Evolutionary conservation across 192 early-diverging fungal species (phyloP), one percentile per base, ranked within the genome.

Genomic region (Backusella morwellensis): DNA sequence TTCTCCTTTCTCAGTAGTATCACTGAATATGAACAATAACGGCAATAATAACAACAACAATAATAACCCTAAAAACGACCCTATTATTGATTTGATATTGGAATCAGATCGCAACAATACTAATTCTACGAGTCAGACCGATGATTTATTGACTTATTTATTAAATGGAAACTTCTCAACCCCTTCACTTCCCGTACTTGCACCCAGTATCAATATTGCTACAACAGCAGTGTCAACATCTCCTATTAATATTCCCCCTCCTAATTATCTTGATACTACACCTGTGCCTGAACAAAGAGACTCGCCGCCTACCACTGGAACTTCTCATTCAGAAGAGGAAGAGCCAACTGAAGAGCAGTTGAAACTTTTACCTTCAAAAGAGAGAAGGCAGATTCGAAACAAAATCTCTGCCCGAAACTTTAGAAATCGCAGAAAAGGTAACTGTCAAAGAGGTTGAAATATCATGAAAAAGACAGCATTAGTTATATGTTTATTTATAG

Each of bases 371-470:
- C 83, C 89, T 12, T 87, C 91, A 19, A 94, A 92, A 80, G 92
- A 96, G 82, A 86, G 93, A 38, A 88, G 95, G 29, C 93, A 94
- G 84, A 82, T 95, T 80, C 86, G 95, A 69, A 96, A 96, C 86
- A 96, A 96, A 78, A 91, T 96, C 40, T 93, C 92, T 23, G 95
- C 95, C 23, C 85, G 94, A 77, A 94, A 94, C 83, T 96, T 96
- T 82, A 87, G 95, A 54, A 87, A 91, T 56, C 88, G 95, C 68
- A 88, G 94, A 86, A 96, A 96, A 87, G 94, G 86, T 90, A 84
- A 42, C 11, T 34, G 21, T 23, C 35, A 41, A n/a, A 35, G 21
- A 73, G 26, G 21, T 9, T 36, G 7, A 36, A 32, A 6, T 17
- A 50, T 17, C 2, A 36, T 41, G 11, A 14, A 52, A 44, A 11